phyloP scores from a whole-genome alignment of 352 stramenopile genomes.

The Phytophthora idaei region DNA sequence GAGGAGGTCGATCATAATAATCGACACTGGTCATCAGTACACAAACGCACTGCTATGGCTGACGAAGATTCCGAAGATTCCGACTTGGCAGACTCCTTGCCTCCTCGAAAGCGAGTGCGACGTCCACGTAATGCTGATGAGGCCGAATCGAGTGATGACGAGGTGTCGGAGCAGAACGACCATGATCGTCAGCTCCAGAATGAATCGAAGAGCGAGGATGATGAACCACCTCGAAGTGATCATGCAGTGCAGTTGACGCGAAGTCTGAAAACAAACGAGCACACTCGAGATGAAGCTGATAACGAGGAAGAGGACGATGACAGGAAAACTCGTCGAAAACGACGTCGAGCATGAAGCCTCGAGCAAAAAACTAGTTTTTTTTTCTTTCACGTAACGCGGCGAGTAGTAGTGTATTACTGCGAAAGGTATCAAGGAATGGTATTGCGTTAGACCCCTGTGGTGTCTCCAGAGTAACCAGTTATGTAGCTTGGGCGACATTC shows the following conservation, averaged over 20 bases:
- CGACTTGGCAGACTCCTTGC: neutral
- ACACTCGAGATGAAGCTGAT: conserved; percentile 1
- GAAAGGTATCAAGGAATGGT: conserved; percentile 22
- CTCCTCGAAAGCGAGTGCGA: conserved; percentile 25
- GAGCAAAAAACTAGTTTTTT: neutral
- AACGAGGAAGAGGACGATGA: conserved; percentile 37
- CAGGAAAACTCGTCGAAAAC: conserved; percentile 36
- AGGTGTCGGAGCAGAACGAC: neutral
- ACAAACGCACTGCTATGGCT: conserved; percentile 18
- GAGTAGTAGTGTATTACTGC: conserved; percentile 3
- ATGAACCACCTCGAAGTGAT: conserved; percentile 6
- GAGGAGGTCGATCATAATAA: conserved; percentile 26
- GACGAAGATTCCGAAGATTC: conserved; percentile 5
- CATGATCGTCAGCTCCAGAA: conserved; percentile 14
- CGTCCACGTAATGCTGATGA: conserved; percentile 12
- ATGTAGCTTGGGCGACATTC: conserved; percentile 59
- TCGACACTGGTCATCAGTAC: conserved; percentile 17
- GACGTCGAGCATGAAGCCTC: conserved; percentile 27
- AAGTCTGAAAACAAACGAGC: neutral
- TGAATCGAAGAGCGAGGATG: conserved; percentile 19
- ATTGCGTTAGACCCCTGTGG: conserved; percentile 1
- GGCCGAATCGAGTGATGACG: neutral
- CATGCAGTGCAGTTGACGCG: conserved; percentile 2
- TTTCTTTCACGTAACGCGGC: neutral
- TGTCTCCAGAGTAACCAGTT: conserved; percentile 14